phyloP scores from a whole-genome alignment of 83 land plant genomes.

The Picea engelmannii region DNA sequence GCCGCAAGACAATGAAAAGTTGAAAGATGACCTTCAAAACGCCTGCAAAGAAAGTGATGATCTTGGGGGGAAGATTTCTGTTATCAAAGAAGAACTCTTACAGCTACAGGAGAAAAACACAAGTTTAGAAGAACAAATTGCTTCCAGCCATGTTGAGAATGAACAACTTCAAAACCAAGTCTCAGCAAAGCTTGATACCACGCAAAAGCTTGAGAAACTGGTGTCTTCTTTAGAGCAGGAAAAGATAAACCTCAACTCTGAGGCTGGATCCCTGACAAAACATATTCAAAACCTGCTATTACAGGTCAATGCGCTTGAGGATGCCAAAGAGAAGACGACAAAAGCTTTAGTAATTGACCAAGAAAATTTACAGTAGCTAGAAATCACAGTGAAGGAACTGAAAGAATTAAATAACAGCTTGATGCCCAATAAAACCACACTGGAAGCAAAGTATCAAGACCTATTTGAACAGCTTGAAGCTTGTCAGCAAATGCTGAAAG shows the following conservation, averaged over 20 bases:
- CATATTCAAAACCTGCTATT: background rate
- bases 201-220: conserved; percentile 4
- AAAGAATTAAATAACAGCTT: background rate
- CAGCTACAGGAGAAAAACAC: conserved; percentile 11
- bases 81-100: conserved; percentile 1
- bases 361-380: background rate
- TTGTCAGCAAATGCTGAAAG: background rate
- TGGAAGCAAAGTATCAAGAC: background rate
- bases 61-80: background rate
- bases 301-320: background rate
- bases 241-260: conserved; percentile 10
- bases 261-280: background rate
- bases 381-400: conserved; percentile 1
- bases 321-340: conserved; percentile 2
- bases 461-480: background rate
- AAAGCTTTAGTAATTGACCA: conserved; percentile 2
- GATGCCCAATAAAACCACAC: background rate
- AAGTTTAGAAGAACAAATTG: conserved; percentile 3
- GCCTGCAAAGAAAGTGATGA: background rate
- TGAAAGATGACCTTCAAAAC: conserved; percentile 10
- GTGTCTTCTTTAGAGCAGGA: conserved; percentile 1
- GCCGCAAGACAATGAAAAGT: conserved; percentile 11
- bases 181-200: conserved; percentile 2
- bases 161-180: conserved; percentile 11
- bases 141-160: background rate